phyloP scores from a whole-genome alignment of 257 asterid genomes.

The Solanum paucissectum region DNA sequence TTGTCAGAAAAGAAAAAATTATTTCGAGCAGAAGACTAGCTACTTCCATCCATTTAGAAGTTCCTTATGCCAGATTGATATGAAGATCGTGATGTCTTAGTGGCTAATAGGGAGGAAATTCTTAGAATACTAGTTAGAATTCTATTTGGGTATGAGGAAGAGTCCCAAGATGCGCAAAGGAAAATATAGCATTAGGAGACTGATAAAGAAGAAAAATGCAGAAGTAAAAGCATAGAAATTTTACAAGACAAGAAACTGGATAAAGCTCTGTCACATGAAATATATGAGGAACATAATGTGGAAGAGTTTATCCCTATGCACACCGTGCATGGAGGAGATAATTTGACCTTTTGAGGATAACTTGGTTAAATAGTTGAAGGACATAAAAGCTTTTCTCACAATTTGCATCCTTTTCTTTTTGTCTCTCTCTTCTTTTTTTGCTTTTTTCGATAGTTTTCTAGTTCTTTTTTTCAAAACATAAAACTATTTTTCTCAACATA shows the following conservation, averaged over 20 bases:
- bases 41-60: background rate
- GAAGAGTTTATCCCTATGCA: background rate
- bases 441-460: background rate
- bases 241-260: background rate
- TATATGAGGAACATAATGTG: background rate
- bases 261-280: background rate
- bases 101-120: background rate
- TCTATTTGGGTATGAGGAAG: background rate
- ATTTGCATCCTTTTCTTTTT: background rate
- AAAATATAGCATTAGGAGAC: background rate
- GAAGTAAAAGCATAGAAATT: background rate
- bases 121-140: background rate
- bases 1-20: too few species aligned
- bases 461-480: background rate
- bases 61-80: background rate
- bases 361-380: background rate
- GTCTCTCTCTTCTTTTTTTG: background rate
- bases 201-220: background rate
- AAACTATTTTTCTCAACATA: background rate
- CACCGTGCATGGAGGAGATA: background rate
- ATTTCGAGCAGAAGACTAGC: background rate
- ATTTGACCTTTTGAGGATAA: background rate
- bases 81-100: background rate
- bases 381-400: background rate
- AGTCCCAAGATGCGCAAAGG: background rate